These are phyloP conservation scores for Triticum aestivum DNA, from an alignment of 176 grass and related monocot species.

Conservation along the genomic window DNA sequence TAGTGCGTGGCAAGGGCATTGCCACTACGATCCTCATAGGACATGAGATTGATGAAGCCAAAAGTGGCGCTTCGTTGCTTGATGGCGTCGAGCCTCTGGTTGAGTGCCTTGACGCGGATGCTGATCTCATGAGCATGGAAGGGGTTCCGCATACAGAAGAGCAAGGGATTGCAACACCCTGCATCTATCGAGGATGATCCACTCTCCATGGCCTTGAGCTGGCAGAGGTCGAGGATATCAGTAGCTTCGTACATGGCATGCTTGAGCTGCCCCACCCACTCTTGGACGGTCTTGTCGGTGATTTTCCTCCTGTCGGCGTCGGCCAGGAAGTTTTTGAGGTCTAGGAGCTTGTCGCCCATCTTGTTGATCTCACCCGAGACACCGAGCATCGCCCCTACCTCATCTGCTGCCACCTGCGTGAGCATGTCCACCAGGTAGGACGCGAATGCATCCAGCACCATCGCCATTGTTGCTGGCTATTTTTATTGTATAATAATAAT, in stretches of 20 bases:
- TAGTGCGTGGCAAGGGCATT: too few species aligned
- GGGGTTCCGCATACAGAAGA: too few species aligned
- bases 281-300: neutral
- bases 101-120: too few species aligned
- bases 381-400: neutral
- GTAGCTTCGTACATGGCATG: neutral
- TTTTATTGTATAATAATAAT: neutral
- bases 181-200: neutral
- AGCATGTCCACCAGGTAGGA: neutral
- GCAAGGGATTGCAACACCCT: neutral
- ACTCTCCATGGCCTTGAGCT: neutral
- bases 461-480: neutral
- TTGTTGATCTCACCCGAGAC: neutral
- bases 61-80: too few species aligned
- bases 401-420: neutral
- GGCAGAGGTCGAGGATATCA: neutral
- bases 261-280: conserved; percentile 15
- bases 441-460: conserved; percentile 4
- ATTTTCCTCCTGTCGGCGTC: conserved; percentile 7
- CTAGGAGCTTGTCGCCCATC: neutral
- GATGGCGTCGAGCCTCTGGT: too few species aligned
- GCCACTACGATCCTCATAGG: too few species aligned
- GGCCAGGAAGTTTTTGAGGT: neutral
- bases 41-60: too few species aligned
- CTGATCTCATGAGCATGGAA: too few species aligned